These are phyloP conservation scores for Leishmania amazonensis DNA, from an alignment of 208 protist genomes.

Conservation along the genomic window DNA sequence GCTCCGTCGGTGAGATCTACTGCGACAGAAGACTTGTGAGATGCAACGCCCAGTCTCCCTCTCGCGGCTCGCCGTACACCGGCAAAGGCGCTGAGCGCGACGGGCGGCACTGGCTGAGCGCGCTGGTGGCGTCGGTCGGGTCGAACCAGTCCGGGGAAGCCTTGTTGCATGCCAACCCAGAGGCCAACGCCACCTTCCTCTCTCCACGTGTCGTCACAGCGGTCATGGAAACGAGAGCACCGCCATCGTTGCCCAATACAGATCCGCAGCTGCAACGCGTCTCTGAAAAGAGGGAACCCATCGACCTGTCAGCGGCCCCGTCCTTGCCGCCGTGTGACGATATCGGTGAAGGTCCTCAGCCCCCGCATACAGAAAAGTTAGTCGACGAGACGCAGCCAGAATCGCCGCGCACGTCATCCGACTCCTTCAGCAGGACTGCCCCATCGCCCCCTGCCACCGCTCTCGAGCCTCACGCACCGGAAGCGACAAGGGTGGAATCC, in stretches of 20 bases:
- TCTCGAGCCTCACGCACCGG: background rate
- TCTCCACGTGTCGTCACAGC: background rate
- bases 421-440: background rate
- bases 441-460: background rate
- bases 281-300: background rate
- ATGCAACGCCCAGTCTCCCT: background rate
- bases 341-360: background rate
- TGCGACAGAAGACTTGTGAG: background rate
- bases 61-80: background rate
- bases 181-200: background rate
- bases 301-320: background rate
- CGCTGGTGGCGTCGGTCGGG: background rate
- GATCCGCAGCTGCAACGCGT: background rate
- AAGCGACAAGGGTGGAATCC: background rate
- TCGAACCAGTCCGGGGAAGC: background rate
- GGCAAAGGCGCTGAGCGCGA: background rate
- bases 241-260: background rate
- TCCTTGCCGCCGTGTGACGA: background rate
- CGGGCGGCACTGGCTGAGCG: slow-evolving; percentile 7
- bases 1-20: slow-evolving; percentile 28
- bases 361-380: background rate
- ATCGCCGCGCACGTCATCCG: background rate
- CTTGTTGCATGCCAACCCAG: background rate
- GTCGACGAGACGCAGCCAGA: background rate
- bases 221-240: background rate